A percentile compares a stretch with the other conserved stretches of the same genome.
Conservation (phyloP, 108 stramenopile species). For the Nannochloropsis gaditana region DNA sequence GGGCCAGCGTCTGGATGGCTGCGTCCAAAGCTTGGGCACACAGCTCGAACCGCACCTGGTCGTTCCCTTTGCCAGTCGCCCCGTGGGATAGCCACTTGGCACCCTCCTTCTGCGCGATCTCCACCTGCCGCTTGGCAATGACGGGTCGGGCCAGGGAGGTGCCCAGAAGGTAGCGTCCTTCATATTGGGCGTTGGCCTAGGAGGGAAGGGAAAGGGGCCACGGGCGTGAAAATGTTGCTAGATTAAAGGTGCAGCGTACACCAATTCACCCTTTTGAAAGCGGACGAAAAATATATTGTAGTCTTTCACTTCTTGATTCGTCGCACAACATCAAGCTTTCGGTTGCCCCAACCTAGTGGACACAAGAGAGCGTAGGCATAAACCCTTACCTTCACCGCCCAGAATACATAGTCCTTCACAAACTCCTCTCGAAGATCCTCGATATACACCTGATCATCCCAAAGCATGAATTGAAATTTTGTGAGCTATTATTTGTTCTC, state of each 20-base stretch:
- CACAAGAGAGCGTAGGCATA: slow-evolving; percentile 70
- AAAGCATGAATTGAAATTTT: neutral
- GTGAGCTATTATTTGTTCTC: neutral
- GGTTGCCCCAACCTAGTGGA: slow-evolving; percentile 41
- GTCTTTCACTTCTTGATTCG: too few relatives aligned
- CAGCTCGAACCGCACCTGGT: slow-evolving; percentile 99
- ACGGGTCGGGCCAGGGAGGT: slow-evolving; percentile 95
- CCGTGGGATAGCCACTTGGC: slow-evolving; percentile 88
- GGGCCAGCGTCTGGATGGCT: slow-evolving; percentile 86
- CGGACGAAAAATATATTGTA: too few relatives aligned
- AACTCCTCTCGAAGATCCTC: slow-evolving; percentile 92
- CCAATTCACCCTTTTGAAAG: too few relatives aligned
- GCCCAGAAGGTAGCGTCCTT: slow-evolving; percentile 61
- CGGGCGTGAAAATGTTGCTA: neutral
- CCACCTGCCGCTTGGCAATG: slow-evolving; percentile 97
- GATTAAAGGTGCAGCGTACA: too few relatives aligned
- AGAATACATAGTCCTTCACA: slow-evolving; percentile 88
- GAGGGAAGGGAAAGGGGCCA: neutral
- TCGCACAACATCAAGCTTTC: too few relatives aligned
- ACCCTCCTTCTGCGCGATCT: slow-evolving; percentile 79
- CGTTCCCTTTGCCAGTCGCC: slow-evolving; percentile 99
- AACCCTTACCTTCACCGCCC: slow-evolving; percentile 88
- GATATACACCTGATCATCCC: slow-evolving; percentile 43
- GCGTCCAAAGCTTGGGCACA: slow-evolving; percentile 93
- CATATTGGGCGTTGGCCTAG: neutral